These are phyloP conservation scores for Davidsoniella australis DNA, from an alignment of 2,329 filamentous ascomycete species.

Conservation along the genomic window DNA sequence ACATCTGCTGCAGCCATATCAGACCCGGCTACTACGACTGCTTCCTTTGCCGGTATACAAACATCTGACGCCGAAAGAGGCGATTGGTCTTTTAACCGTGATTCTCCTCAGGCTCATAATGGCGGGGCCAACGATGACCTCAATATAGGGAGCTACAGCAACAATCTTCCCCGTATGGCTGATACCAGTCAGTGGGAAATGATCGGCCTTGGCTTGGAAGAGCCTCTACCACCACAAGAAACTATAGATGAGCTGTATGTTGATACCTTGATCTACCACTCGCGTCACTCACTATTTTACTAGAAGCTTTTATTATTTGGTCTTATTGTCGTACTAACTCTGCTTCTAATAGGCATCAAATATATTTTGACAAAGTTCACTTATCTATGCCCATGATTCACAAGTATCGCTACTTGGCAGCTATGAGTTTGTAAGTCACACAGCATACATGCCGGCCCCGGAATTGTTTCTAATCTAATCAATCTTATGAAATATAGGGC, in stretches of 20 bases:
- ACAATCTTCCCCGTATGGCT: background rate
- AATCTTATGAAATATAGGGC: conserved; percentile 27
- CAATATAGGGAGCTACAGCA: background rate
- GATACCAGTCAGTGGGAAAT: conserved; percentile 46
- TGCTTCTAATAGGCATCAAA: conserved; percentile 40
- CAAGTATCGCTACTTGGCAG: conserved; percentile 68
- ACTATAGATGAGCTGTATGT: conserved; percentile 64
- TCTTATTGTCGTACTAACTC: background rate
- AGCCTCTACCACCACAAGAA: conserved; percentile 40
- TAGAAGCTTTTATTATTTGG: background rate
- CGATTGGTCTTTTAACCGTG: conserved; percentile 32
- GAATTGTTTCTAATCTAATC: too few relatives aligned
- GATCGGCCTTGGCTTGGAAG: conserved; percentile 41
- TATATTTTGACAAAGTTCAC: conserved; percentile 85
- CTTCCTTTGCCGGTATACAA: background rate
- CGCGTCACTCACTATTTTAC: background rate
- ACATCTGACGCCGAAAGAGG: conserved; percentile 1
- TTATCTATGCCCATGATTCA: conserved; percentile 79
- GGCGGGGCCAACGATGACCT: background rate
- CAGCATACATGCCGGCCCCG: background rate
- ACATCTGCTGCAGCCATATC: conserved; percentile 6
- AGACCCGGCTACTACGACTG: background rate
- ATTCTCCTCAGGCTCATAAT: conserved; percentile 29
- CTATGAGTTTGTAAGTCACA: conserved; percentile 55
- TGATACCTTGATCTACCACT: background rate